Evolutionary conservation across 768 basidiomycete species (phyloP), one percentile per base, ranked within the genome.

Genomic region (Suillus americanus): DNA sequence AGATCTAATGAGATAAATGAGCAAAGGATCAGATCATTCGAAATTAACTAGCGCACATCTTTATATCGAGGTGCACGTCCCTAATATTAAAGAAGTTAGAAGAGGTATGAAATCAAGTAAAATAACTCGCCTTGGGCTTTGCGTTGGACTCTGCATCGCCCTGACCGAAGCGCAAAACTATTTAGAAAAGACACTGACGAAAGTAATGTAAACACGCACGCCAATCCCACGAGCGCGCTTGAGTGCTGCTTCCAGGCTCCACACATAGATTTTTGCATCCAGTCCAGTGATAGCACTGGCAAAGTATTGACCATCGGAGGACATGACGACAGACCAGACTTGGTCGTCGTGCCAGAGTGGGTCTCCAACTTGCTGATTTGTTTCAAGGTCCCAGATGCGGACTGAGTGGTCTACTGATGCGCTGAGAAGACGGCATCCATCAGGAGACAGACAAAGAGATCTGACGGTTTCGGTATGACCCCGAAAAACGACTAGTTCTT

Each of bases 311-410:
- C 90, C 94, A 77, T 97, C 94, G 2, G 83, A 81, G 68, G 91
- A 94, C 46, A 95, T 71, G 3, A 94, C 91, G 3, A 97, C 80
- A 8, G 85, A 82, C 37, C 90, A 80, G 0, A 97, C 85, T 75
- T 92, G 89, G 69, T 92, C 92, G 8, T 83, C 87, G 73, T 97
- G 95, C 0, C 94, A 94, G 63, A 82, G 75, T 3, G 84, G 73
- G 2, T 82, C 81, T 30, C 60, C 60, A 5, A 61, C 6, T 61
- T 28, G 60, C 50, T 54, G 45, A 35, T 61, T 35, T 9, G 45
- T 23, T 8, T 45, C 12, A 20, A 38, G 45, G 30, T 61, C 28
- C 60, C 60, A 61, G 16, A 61, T 56, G 55, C 55, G 35, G 37
- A 56, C 35, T 23, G 55, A 56, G 35, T 8, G 38, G 5, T 56